Percentiles rank a stretch among this genome's conserved stretches.
Evolutionary conservation across 176 grass and related monocot species (phyloP).

Genomic region (Zoysia pacifica): DNA sequence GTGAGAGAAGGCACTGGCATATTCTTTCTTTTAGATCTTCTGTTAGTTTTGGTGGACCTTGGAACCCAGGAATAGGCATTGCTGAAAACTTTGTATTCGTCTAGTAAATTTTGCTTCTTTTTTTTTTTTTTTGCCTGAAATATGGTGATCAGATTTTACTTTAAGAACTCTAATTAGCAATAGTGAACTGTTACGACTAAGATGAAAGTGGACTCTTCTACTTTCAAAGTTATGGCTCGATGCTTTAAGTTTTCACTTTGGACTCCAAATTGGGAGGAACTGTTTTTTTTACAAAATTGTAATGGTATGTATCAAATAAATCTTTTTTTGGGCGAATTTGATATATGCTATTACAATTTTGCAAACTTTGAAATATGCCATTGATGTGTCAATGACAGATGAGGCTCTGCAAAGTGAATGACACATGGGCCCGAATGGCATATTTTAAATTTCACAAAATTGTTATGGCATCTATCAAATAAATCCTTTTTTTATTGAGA

Average conservation of each 20-base stretch:
- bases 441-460: too few species aligned
- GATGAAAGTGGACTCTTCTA: not conserved
- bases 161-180: not conserved
- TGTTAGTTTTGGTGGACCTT: conserved; percentile 42
- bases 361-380: too few species aligned
- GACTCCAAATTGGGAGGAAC: not conserved
- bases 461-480: too few species aligned
- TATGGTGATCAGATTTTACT: not conserved
- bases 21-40: conserved; percentile 34
- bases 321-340: too few species aligned
- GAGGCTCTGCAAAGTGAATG: too few species aligned
- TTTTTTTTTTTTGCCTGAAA: not conserved
- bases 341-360: too few species aligned
- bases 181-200: too few species aligned
- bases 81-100: conserved; percentile 22
- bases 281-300: not conserved
- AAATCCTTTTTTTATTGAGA: too few species aligned
- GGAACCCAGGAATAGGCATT: conserved; percentile 41
- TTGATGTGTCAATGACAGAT: too few species aligned
- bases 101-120: not conserved
- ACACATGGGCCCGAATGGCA: too few species aligned
- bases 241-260: not conserved
- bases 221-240: not conserved
- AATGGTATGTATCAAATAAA: too few species aligned
- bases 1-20: conserved; percentile 32